phyloP scores from a whole-genome alignment of 2,329 filamentous ascomycete species.

The Apiospora kogelbergensis region DNA sequence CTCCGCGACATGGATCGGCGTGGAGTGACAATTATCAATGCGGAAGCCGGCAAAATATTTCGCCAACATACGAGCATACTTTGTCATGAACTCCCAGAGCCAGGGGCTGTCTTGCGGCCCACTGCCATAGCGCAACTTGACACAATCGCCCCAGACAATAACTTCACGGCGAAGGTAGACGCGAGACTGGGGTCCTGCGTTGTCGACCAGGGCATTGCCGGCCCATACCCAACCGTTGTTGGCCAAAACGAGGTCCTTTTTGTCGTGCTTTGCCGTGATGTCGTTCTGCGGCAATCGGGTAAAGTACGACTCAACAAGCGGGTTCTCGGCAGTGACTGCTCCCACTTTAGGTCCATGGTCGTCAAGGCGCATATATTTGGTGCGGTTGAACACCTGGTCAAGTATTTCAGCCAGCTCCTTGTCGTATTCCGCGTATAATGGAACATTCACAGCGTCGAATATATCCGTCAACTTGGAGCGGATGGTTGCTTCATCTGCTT shows the following conservation, averaged over 20 bases:
- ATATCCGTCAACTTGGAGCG: conserved; percentile 60
- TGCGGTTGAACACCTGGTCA: conserved; percentile 88
- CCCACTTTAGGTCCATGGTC: conserved; percentile 86
- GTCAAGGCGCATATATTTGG: conserved; percentile 93
- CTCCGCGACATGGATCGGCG: conserved; percentile 89
- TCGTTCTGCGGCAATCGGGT: conserved; percentile 82
- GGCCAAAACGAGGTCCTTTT: conserved; percentile 75
- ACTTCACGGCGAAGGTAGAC: conserved; percentile 96
- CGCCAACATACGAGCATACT: conserved; percentile 87
- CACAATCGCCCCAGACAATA: conserved; percentile 98
- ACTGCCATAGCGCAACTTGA: conserved; percentile 88
- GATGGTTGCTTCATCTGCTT: conserved; percentile 51
- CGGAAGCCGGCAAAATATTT: conserved; percentile 95
- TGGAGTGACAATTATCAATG: conserved; percentile 98
- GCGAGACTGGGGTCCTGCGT: conserved; percentile 83
- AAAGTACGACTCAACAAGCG: conserved; percentile 92
- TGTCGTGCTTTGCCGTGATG: conserved; percentile 72
- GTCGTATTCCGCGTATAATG: conserved; percentile 92
- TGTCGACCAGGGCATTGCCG: conserved; percentile 89
- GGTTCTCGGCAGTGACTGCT: conserved; percentile 71
- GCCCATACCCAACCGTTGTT: conserved; percentile 99
- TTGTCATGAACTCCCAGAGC: conserved; percentile 94
- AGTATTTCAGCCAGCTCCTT: conserved; percentile 78
- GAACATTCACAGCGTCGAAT: conserved; percentile 81
- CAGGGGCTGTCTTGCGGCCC: conserved; percentile 83